Base-by-base conservation (phyloP, 495 filamentous ascomycete species). In the Hypoxylon perforatum region DNA sequence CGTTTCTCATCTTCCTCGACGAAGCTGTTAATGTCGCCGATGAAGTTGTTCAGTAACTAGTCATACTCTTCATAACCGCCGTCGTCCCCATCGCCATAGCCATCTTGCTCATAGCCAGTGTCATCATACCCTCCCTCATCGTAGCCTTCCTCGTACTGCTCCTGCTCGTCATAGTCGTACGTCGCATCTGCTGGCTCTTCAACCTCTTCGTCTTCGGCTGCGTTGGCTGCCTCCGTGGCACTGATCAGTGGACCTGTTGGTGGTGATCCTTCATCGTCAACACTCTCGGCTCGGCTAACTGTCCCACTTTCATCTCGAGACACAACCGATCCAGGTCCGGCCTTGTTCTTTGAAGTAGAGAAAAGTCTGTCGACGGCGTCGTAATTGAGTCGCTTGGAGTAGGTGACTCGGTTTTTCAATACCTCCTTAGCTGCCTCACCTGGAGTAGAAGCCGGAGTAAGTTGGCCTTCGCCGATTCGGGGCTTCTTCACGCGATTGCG, bases 361-460 rank as follows among this genome's bases (percentile, higher is more conserved):
- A 90, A 78, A 28, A 78, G 70, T 15, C 75, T 79, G 54, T 88
- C 83, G 28, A 92, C 83, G 11, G 86, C 82, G 41, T 87, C 87
- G 72, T 96, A 96, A 59, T 96, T 92, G 66, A 97, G 92, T 68
- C 92, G 91, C 72, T 89, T 92, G 67, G 87, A 91, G 73, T 88
- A 92, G 0, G 74, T 67, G 12, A 81, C 87, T 23, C 92, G 84
- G 33, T 83, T 83, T 75, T 90, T 86, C 72, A 96, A 76, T 83
- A 92, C 92, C 52, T 87, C 85, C 42, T 86, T 81, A 8, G 89
- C 91, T 0, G 92, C 92, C 70, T 94, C 92, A 3, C 85, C 88
- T 0, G 93, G 88, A 0, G 85, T 82, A 4, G 73, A 79, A 17
- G 87, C 85, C 0, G 85, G 80, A 35, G 77, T 80, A 2, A 80